These are phyloP conservation scores for Davidsoniella virescens DNA, from an alignment of 2,329 filamentous ascomycete genomes.

Conservation along the genomic window DNA sequence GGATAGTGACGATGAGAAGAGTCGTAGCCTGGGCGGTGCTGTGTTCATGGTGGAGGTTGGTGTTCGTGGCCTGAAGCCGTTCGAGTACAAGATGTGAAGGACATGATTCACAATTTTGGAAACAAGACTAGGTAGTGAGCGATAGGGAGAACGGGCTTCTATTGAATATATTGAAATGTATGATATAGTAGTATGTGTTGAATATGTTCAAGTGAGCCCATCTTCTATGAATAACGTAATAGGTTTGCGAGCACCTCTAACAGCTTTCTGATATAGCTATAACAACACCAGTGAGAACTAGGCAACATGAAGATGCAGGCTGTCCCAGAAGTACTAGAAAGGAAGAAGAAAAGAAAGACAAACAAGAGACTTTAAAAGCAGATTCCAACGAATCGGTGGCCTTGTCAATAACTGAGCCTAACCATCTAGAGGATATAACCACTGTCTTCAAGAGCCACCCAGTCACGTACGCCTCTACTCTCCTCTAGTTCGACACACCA, in stretches of 20 bases:
- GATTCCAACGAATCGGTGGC: no score
- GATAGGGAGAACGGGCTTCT: background rate
- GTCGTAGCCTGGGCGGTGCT: conserved; percentile 45
- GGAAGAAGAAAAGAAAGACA: background rate
- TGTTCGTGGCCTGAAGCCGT: conserved; percentile 43
- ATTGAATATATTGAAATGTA: background rate
- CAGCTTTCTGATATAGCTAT: background rate
- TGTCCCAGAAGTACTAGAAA: background rate
- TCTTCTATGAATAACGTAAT: no score
- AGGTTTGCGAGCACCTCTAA: background rate
- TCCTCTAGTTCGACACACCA: conserved; percentile 96
- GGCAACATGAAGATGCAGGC: background rate
- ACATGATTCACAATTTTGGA: background rate
- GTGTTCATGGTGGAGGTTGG: conserved; percentile 68
- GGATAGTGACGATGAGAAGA: conserved; percentile 44
- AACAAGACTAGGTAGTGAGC: background rate
- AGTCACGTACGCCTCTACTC: conserved; percentile 59
- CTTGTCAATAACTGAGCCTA: background rate
- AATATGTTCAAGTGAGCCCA: background rate
- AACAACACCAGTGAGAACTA: background rate
- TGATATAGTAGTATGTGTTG: conserved; percentile 2
- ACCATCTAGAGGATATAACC: conserved; percentile 36
- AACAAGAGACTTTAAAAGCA: background rate
- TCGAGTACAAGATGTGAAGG: conserved; percentile 42
- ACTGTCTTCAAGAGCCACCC: conserved; percentile 52